A percentile compares a stretch with the other conserved stretches of the same genome.
These are phyloP conservation scores for Dryas integrifolia DNA, from an alignment of 331 rosid species.

Conservation along the genomic window DNA sequence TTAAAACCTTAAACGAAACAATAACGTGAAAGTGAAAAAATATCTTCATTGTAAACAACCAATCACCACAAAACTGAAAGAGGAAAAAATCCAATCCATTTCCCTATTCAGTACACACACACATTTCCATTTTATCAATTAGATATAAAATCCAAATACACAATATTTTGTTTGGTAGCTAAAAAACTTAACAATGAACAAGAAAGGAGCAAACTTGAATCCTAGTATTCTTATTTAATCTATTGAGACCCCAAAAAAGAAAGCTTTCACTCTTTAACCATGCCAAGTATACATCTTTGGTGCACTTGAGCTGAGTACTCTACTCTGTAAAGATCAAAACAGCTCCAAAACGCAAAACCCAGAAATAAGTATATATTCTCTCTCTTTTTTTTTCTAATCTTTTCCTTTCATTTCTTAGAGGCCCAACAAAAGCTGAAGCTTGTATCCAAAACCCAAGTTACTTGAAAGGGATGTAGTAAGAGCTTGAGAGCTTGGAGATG, in stretches of 20 bases:
- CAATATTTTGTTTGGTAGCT: neutral
- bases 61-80: neutral
- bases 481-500: constrained; percentile 9
- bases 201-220: constrained; percentile 16
- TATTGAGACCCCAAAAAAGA: constrained; percentile 8
- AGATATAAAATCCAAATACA: constrained; percentile 7
- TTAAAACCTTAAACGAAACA: neutral
- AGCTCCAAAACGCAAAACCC: constrained; percentile 12
- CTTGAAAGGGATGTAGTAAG: constrained; percentile 10
- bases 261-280: constrained; percentile 16
- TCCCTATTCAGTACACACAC: neutral
- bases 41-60: neutral
- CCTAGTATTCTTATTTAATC: constrained; percentile 11
- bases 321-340: constrained; percentile 13
- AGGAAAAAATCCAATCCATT: neutral
- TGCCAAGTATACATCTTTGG: constrained; percentile 12
- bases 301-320: constrained; percentile 10
- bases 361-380: neutral
- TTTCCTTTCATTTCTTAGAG: constrained; percentile 11
- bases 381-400: neutral
- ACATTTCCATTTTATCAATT: neutral
- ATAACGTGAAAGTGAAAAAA: neutral
- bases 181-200: neutral
- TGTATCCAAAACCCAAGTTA: constrained; percentile 12
- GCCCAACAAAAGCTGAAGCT: constrained; percentile 23